These are phyloP conservation scores for Aspergillus hancockii DNA, from an alignment of 495 filamentous ascomycete genomes.

Conservation along the genomic window DNA sequence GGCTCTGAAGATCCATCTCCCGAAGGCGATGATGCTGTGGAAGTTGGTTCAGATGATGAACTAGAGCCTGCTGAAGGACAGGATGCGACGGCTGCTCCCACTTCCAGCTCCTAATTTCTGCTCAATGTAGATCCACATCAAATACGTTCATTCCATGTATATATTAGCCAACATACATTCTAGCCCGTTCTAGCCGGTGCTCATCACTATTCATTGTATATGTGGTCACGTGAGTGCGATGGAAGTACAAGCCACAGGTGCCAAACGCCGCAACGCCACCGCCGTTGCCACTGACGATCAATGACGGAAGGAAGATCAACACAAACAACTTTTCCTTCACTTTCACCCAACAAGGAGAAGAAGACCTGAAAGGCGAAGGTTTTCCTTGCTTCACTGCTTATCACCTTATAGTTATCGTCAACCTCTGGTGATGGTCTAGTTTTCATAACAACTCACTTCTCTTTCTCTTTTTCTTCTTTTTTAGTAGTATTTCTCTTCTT, in stretches of 20 bases:
- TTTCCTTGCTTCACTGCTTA: constrained; percentile 15
- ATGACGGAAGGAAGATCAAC: constrained; percentile 21
- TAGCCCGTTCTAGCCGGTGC: too few species aligned
- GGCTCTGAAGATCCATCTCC: constrained; percentile 14
- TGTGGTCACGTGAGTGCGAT: not conserved
- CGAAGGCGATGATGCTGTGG: constrained; percentile 19
- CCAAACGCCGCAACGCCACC: constrained; percentile 6
- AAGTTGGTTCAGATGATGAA: constrained; percentile 25
- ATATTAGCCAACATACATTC: too few species aligned
- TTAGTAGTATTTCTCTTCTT: not conserved
- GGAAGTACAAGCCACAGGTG: not conserved
- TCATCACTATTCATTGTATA: too few species aligned
- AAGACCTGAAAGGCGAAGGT: not conserved
- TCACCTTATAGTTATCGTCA: constrained; percentile 1
- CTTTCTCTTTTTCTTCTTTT: constrained; percentile 6
- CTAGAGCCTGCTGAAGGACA: constrained; percentile 25
- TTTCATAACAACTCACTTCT: constrained; percentile 3
- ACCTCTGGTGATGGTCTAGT: not conserved
- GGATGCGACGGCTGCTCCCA: not conserved
- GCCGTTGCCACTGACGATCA: constrained; percentile 17
- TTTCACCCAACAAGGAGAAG: constrained; percentile 10
- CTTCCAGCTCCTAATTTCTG: not conserved
- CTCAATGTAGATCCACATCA: too few species aligned
- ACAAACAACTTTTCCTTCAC: constrained; percentile 24
- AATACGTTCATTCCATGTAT: too few species aligned